Conservation (phyloP, 163 green algal genomes). For the Scenedesmus sp. region DNA sequence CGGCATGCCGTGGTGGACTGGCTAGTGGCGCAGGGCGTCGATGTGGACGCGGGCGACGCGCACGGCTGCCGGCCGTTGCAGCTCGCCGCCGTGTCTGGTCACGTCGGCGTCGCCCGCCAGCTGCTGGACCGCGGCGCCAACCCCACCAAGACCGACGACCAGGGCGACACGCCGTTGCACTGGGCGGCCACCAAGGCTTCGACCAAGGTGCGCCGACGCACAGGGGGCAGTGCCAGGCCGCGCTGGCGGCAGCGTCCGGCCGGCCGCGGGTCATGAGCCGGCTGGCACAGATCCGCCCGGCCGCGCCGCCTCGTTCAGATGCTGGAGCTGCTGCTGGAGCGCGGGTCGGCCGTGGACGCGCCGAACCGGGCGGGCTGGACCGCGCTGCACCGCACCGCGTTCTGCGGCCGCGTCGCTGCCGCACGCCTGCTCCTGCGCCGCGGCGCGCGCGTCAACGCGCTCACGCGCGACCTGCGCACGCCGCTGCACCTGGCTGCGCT, state of each 20-base stretch:
- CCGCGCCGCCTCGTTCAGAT: conserved; percentile 54
- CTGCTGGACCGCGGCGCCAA: conserved; percentile 52
- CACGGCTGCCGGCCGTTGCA: conserved; percentile 60
- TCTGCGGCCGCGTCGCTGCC: conserved; percentile 57
- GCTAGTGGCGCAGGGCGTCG: conserved; percentile 53
- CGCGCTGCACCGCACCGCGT: conserved; percentile 62
- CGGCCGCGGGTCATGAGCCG: no score
- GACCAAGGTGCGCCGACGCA: conserved; percentile 13
- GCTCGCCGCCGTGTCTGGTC: conserved; percentile 57
- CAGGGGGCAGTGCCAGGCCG: no score
- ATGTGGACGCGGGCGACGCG: conserved; percentile 63
- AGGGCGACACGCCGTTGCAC: conserved; percentile 63
- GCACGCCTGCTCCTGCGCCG: conserved; percentile 31
- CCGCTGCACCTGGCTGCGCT: conserved; percentile 45
- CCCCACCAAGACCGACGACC: conserved; percentile 46
- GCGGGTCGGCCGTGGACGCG: conserved; percentile 51
- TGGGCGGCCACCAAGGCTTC: conserved; percentile 62
- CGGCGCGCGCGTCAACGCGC: conserved; percentile 15
- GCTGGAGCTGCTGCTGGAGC: conserved; percentile 60
- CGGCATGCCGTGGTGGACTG: conserved; percentile 24
- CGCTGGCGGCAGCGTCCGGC: no score
- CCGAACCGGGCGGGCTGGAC: conserved; percentile 66
- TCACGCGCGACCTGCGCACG: conserved; percentile 47
- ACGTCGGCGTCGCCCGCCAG: conserved; percentile 45
- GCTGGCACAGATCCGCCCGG: no score